Base-by-base conservation (phyloP, 1,284 basidiomycete species). In the Neotropicomus parvogracilis region DNA sequence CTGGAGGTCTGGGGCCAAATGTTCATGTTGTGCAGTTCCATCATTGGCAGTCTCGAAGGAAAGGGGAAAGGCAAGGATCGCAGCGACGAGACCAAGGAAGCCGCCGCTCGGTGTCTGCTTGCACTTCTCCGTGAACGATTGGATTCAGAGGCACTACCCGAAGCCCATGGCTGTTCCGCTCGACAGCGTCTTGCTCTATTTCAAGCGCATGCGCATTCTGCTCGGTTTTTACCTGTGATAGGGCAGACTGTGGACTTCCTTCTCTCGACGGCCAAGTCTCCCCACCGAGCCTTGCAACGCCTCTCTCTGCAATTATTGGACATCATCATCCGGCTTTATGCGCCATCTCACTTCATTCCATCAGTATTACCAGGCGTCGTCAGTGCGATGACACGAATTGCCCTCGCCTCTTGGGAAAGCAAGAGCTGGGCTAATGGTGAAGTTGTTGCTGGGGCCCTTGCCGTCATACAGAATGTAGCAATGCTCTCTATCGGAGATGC, bases 231-330 rank as follows among this genome's bases (percentile, higher is more conserved):
- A 32, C 87, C 94, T 3, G 75, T 95, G 27, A 70, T 95, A 28
- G 93, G 92, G 11, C 88, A 91, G 65, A 90, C 86, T 2, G 68
- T 95, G 43, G 83, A 89, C 53, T 77, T 83, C 2, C 71, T 93
- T 10, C 71, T 95, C 40, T 67, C 64, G 12, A 71, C 74, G 4
- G 73, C 81, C 0, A 69, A 73, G 31, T 84, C 87, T 3, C 70
- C 70, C 3, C 74, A 85, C 56, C 63, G 77, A 3, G 62, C 78
- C 9, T 70, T 95, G 21, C 88, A 91, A 60, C 71, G 74, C 10
- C 52, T 72, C 1, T 84, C 88, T 7, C 72, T 95, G 14, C 69
- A 78, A n/a, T 65, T 83, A 9, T 65, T 91, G 1, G 68, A 70
- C 17, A 54, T 77, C 16, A 66, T 94, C 19, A 60, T 93, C 40